These are phyloP conservation scores for Coemansia sp. DNA, from an alignment of 192 early-diverging fungal species.

Conservation along the genomic window DNA sequence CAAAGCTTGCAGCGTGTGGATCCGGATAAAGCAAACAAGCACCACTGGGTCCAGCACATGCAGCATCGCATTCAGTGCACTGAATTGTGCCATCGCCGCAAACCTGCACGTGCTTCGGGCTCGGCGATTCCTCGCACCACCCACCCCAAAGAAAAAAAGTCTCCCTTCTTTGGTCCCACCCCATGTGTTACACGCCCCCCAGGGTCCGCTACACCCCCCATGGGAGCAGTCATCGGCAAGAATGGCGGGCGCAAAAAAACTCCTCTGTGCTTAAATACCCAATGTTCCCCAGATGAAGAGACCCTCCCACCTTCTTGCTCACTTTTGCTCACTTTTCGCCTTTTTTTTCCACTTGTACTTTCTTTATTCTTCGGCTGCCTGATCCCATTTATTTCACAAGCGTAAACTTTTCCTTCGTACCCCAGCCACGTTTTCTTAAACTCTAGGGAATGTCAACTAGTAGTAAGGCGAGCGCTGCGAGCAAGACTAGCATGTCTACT, in stretches of 20 bases:
- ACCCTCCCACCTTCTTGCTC: constrained; percentile 4
- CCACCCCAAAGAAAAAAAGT: constrained; percentile 6
- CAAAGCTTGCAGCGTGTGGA: too few relatives aligned
- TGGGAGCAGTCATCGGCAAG: constrained; percentile 11
- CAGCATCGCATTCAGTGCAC: background rate
- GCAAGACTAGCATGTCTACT: background rate
- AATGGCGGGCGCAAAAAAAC: constrained; percentile 5
- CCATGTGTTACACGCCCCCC: constrained; percentile 3
- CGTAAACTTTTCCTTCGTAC: too few relatives aligned
- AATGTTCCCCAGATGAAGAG: constrained; percentile 8
- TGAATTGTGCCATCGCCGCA: background rate
- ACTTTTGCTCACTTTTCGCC: background rate
- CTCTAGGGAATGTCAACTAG: background rate
- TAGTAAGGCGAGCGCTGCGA: background rate
- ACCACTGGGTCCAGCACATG: background rate
- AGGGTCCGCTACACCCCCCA: background rate
- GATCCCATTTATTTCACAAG: background rate
- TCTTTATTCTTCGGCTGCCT: constrained; percentile 4
- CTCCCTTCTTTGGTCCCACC: background rate
- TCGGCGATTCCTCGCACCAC: constrained; percentile 4
- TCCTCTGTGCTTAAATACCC: constrained; percentile 6
- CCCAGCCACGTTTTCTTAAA: constrained; percentile 1
- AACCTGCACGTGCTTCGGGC: constrained; percentile 5
- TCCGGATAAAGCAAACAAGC: background rate
- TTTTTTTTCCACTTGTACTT: background rate